These are phyloP conservation scores for Debaryomycetaceae sp. DNA, from an alignment of 1,139 yeast species.

Conservation along the genomic window DNA sequence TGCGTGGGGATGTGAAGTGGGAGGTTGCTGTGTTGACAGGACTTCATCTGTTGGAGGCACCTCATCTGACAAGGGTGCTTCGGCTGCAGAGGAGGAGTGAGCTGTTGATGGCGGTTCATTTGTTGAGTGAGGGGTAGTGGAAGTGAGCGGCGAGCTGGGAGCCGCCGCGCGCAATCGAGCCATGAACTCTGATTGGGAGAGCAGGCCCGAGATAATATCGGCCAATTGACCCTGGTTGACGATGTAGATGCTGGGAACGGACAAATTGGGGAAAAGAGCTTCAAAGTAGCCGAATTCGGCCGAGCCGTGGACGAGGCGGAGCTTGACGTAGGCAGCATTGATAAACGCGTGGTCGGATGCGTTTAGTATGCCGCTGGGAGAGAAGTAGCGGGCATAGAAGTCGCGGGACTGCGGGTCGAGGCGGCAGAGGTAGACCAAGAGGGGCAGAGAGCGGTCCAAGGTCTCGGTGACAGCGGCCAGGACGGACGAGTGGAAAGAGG, in stretches of 20 bases:
- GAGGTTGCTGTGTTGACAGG: not conserved
- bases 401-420: slow-evolving; percentile 9
- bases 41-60: no score
- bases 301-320: slow-evolving; percentile 34
- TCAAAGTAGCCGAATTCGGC: slow-evolving; percentile 38
- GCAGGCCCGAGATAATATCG: slow-evolving; percentile 12
- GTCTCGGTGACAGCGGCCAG: slow-evolving; percentile 32
- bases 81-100: not conserved
- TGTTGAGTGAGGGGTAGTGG: not conserved
- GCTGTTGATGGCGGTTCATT: not conserved
- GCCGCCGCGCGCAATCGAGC: not conserved
- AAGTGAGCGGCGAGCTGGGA: not conserved
- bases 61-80: no score
- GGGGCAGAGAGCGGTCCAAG: slow-evolving; percentile 20
- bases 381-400: slow-evolving; percentile 14
- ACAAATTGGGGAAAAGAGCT: slow-evolving; percentile 36
- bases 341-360: slow-evolving; percentile 4
- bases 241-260: slow-evolving; percentile 39
- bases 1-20: no score
- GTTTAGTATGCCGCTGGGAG: slow-evolving; percentile 1
- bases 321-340: slow-evolving; percentile 21
- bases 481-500: slow-evolving; percentile 20
- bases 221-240: slow-evolving; percentile 35
- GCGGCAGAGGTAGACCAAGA: slow-evolving; percentile 29
- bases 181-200: not conserved